Base-by-base conservation (phyloP, 1,284 basidiomycete species). In the Tilletia walkeri region DNA sequence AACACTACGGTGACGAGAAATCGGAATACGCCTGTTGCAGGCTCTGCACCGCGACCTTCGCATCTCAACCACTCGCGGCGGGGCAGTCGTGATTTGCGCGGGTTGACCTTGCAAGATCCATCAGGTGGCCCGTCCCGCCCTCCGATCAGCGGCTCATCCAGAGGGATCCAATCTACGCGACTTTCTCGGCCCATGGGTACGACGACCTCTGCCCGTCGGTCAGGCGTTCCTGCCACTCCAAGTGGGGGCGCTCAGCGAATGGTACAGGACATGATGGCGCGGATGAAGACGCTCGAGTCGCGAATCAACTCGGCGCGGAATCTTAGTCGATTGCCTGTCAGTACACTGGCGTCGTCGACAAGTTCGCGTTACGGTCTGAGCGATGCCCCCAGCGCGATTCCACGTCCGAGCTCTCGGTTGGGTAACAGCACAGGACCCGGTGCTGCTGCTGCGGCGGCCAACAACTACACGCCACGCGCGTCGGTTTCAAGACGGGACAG, bases 281-380 rank as follows among this genome's bases (percentile, higher is more conserved):
- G 79, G 68, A 78, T 82, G 80, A 75, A 77, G 56, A 77, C 77
- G 67, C 76, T 82, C 54, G 77, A 81, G 67, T 69, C 71, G 14
- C 76, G 78, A 16, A 74, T 82, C 73, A 76, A 77, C 65, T 72
- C 69, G 18, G 79, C 78, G 20, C 72, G 75, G 68, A 73, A 73
- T 41, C 54, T 76, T 14, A 63, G 59, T 41, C 30, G 59, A 3
- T 36, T 63, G 59, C 59, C 1, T 72, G 71, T 5, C 61, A 70
- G 3, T 69, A 73, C 6, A 70, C 74, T 2, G 71, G 70, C 30
- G 67, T 73, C 4, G 66, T 67, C 12, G 72, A 72, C 49, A 74
- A 78, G 65, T 30, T 67, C 53, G 48, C 59, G 59, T 6, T 63
- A 63, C 36, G 59, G 59, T 4, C 12, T 63, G 38, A 34, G 59